phyloP scores from a whole-genome alignment of 257 asterid genomes.

The Penstemon davidsonii region DNA sequence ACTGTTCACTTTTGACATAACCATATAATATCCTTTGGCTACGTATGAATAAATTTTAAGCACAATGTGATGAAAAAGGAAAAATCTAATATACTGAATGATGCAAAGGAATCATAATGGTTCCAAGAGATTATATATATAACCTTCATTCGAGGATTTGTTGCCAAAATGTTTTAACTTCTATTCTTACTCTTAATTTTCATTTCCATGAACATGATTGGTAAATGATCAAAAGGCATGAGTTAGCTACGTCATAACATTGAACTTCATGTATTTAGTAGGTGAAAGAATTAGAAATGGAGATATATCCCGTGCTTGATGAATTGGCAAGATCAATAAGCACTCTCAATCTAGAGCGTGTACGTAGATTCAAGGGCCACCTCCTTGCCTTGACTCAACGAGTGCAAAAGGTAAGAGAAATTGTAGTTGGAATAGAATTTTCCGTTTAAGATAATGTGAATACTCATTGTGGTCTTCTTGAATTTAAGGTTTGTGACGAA shows the following conservation, averaged over 20 bases:
- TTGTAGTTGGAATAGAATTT: slow-evolving; percentile 8
- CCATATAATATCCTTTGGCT: background rate
- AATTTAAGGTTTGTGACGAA: slow-evolving; percentile 81
- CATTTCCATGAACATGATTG: background rate
- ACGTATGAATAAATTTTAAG: background rate
- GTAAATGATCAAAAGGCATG: background rate
- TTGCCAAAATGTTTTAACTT: background rate
- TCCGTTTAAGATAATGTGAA: slow-evolving; percentile 20
- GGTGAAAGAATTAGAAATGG: slow-evolving; percentile 89
- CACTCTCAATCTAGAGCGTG: slow-evolving; percentile 94
- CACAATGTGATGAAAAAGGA: background rate
- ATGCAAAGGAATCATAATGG: background rate
- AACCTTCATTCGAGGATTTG: background rate
- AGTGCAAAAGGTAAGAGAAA: slow-evolving; percentile 75
- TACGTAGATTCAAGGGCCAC: slow-evolving; percentile 92
- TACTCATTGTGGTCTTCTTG: slow-evolving; percentile 19
- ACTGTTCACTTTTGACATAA: slow-evolving; percentile 24
- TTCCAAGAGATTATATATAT: background rate
- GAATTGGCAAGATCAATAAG: slow-evolving; percentile 85
- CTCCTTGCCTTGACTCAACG: slow-evolving; percentile 94
- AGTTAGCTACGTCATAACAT: slow-evolving; percentile 19
- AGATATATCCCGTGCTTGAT: slow-evolving; percentile 90
- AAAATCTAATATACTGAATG: background rate
- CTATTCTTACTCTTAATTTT: background rate
- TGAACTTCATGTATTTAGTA: slow-evolving; percentile 43